Base-by-base conservation (phyloP, 2,329 filamentous ascomycete species). In the Xylaria sp. region DNA sequence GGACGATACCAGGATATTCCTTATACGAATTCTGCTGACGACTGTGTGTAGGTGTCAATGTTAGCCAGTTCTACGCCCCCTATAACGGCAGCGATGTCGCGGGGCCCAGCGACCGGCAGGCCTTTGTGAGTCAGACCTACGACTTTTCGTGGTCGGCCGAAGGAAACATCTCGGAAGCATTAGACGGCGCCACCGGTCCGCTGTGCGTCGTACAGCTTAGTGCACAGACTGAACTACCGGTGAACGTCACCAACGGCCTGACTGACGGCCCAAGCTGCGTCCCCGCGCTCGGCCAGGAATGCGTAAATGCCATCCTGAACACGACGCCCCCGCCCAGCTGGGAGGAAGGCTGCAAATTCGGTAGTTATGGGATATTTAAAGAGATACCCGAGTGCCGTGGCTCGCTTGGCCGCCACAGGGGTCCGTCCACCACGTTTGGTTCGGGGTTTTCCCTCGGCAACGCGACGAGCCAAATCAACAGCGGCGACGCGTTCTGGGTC, bases 1-100 rank as follows among this genome's bases (percentile, higher is more conserved):
- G 46, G 46, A 32, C 12, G 13, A 52, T 52, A 28, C 46, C 13
- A 13, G 25, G 5, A 18, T 23, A 52, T 52, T 52, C 25, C 18
- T 13, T 32, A 52, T 15, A 52, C 12, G 32, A 36, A 55, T 55
- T 18, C 25, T 36, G 50, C 50, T 55, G 23, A 55, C 50, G 18
- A n/a, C 18, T 23, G 18, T 30, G 30, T 36, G 50, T 30, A 55
- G 50, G 50, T 36, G 50, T 55, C 50, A 55, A 55, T 9, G 30
- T 55, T 12, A 55, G 50, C 30, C 50, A 55, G 50, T 55, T 55
- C 32, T 55, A 55, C 50, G 50, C 50, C 50, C 50, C 50, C 30
- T 55, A 55, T 36, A 55, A 55, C 32, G 50, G 50, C 18, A 36
- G 50, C 50, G 50, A 23, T 10, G 50, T 55, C 25, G 50, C 50